Percentiles rank a stretch among this genome's conserved stretches.
phyloP scores from a whole-genome alignment of 495 filamentous ascomycete genomes.

The Achaetomiella virescens region DNA sequence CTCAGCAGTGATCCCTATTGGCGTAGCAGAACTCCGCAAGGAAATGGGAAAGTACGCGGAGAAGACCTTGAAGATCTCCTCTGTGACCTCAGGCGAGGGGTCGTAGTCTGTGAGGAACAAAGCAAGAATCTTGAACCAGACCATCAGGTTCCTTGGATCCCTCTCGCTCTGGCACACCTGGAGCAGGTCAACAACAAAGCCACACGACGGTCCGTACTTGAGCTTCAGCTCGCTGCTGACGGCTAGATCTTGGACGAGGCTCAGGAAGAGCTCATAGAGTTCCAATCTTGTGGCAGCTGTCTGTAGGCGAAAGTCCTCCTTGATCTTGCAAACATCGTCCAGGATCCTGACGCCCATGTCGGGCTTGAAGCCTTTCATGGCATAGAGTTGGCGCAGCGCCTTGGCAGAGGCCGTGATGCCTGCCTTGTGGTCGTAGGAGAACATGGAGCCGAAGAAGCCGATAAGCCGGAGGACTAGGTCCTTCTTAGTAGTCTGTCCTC shows the following conservation, averaged over 20 bases:
- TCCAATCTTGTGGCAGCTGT: constrained; percentile 39
- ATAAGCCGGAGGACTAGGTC: constrained; percentile 32
- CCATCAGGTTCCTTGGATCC: constrained; percentile 42
- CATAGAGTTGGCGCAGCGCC: constrained; percentile 37
- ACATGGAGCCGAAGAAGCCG: constrained; percentile 45
- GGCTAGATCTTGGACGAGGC: constrained; percentile 31
- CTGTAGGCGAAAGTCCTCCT: constrained; percentile 44
- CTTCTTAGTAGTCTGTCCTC: background rate
- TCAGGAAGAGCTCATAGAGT: constrained; percentile 41
- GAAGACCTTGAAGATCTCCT: constrained; percentile 42
- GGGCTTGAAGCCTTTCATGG: constrained; percentile 43
- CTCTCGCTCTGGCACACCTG: constrained; percentile 43
- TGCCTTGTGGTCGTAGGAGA: constrained; percentile 45
- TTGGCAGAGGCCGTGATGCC: constrained; percentile 43
- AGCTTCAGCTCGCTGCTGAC: constrained; percentile 37
- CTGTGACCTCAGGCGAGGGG: constrained; percentile 35
- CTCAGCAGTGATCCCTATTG: constrained; percentile 42
- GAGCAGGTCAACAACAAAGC: constrained; percentile 37
- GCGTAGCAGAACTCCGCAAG: constrained; percentile 35
- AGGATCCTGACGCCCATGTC: constrained; percentile 37
- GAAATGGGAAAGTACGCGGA: constrained; percentile 51
- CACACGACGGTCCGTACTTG: constrained; percentile 32
- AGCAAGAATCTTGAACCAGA: constrained; percentile 42
- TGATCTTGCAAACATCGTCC: constrained; percentile 36
- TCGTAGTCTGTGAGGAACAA: constrained; percentile 35